Evolutionary conservation across 2,329 filamentous ascomycete genomes (phyloP), one percentile per base, ranked within the genome.

Genomic region (Knufia petricola): DNA sequence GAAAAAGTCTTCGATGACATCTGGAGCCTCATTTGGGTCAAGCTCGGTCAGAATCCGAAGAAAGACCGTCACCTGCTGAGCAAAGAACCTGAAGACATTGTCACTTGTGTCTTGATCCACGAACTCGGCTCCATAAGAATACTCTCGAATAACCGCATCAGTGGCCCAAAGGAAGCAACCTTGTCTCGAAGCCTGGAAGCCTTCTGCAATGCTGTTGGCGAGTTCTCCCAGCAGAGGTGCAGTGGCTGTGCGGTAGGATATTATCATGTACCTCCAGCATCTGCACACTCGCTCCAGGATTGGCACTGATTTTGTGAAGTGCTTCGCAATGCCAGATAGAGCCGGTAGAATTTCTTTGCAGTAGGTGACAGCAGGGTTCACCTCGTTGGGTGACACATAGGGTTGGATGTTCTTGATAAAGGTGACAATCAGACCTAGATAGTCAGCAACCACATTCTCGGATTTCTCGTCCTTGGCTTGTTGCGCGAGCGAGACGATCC

Each of bases 81-180:
- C 88, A 63, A 95, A 95, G 69, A 98, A 98, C 50, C 79, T 78
- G 68, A 94, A 98, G 49, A 98, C 94, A 55, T 85, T 85, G 48
- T 87, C 81, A 13, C 85, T 86, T 4, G 87, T 94, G n/a, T 77
- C 72, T 44, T 82, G 76, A 48, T 90, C 84, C 17, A 96, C 85
- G 52, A 85, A 80, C 58, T 95, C 88, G 36, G 85, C 80, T 36
- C 90, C 88, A 59, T 94, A 87, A 0, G 87, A 92, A 63, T 96
- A 98, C 65, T 98, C 92, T 51, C 92, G 84, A 24, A 98, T 77
- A 54, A 98, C 94, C 7, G 90, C 87, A 55, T 89, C 86, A 1
- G 90, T 95, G 1, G 92, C 90, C 92, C 92, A 98, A n/a, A 98
- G 74, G 75, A 98, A 98, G 64, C 90, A 95, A 10, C 92, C 92